phyloP scores from a whole-genome alignment of 148 eudicot species.

The Persicaria tinctoria region DNA sequence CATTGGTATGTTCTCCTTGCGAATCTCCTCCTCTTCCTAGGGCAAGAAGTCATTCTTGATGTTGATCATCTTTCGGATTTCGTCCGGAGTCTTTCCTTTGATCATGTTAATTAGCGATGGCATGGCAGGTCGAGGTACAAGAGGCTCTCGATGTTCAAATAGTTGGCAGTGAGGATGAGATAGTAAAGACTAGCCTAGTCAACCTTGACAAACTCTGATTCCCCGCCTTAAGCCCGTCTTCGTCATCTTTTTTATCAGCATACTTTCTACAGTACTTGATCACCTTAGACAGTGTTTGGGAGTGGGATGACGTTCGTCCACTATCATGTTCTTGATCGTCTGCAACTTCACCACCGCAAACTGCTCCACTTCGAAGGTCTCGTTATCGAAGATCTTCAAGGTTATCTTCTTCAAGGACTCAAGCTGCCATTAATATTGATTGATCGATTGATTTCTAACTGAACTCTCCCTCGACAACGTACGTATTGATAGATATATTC shows the following conservation, averaged over 20 bases:
- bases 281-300: constrained; percentile 20
- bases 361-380: constrained; percentile 16
- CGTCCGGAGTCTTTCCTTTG: too few relatives aligned
- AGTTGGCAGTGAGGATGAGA: constrained; percentile 13
- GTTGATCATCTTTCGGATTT: too few relatives aligned
- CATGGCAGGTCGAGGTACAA: too few relatives aligned
- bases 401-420: constrained; percentile 12
- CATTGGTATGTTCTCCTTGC: too few relatives aligned
- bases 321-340: constrained; percentile 17
- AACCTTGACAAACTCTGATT: constrained; percentile 22
- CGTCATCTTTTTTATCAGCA: background rate
- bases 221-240: constrained; percentile 19
- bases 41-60: too few relatives aligned
- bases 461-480: too few relatives aligned
- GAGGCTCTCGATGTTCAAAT: too few relatives aligned
- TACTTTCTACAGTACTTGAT: constrained; percentile 28
- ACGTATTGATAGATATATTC: too few relatives aligned
- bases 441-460: too few relatives aligned
- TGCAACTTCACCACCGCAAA: constrained; percentile 7
- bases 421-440: too few relatives aligned
- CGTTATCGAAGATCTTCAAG: constrained; percentile 7
- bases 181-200: constrained; percentile 18
- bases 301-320: constrained; percentile 19
- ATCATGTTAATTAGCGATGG: too few relatives aligned
- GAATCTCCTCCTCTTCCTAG: too few relatives aligned